These are phyloP conservation scores for Leccinum fuscescens DNA, from an alignment of 1,284 basidiomycete genomes.

Conservation along the genomic window DNA sequence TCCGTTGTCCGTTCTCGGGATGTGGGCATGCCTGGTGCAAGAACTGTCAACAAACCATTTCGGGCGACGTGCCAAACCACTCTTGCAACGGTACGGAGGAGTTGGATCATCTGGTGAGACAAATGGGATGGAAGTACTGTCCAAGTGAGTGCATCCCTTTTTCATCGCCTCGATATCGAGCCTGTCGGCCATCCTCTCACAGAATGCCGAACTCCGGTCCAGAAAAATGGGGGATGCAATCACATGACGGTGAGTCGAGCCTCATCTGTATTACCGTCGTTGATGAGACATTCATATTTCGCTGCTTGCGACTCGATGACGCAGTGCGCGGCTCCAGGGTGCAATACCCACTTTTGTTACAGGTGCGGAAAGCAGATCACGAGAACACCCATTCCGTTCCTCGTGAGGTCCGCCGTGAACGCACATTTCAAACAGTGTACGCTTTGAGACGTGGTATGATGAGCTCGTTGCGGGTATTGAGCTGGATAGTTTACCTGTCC, in stretches of 20 bases:
- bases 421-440: constrained; percentile 42
- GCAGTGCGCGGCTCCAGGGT: constrained; percentile 55
- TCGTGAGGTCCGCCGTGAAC: constrained; percentile 43
- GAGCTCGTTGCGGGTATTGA: neutral
- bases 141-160: constrained; percentile 30
- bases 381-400: constrained; percentile 41
- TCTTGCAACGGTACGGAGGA: constrained; percentile 58
- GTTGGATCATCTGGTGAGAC: constrained; percentile 48
- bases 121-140: constrained; percentile 58
- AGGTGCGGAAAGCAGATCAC: constrained; percentile 52
- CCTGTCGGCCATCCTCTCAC: neutral
- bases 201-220: constrained; percentile 59
- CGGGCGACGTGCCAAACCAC: constrained; percentile 39
- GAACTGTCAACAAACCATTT: constrained; percentile 46
- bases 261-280: neutral
- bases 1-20: constrained; percentile 44
- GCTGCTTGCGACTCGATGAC: neutral
- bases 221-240: constrained; percentile 61
- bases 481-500: neutral
- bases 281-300: neutral
- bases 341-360: constrained; percentile 66
- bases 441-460: constrained; percentile 15
- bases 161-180: neutral
- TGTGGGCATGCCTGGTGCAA: constrained; percentile 56
- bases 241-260: constrained; percentile 56